Evolutionary conservation across 768 basidiomycete genomes (phyloP).

Genomic region (Pisolithus orientalis): DNA sequence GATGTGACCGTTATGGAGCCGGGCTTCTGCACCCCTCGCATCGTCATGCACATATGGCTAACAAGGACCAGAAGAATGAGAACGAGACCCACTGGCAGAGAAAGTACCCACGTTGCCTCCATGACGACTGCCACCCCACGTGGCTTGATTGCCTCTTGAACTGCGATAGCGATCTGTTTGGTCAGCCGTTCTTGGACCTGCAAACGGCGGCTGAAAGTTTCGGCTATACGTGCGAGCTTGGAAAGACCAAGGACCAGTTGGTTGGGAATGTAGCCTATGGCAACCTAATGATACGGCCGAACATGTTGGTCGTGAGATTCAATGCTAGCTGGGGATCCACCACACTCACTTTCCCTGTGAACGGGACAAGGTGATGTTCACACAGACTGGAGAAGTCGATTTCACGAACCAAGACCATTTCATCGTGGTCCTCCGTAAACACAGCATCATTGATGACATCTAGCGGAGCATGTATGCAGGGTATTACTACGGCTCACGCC

Average conservation of each 20-base stretch:
- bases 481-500: slow-evolving; percentile 2
- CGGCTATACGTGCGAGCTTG: slow-evolving; percentile 94
- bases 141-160: slow-evolving; percentile 96
- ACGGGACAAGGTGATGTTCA: slow-evolving; percentile 98
- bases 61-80: slow-evolving; percentile 7
- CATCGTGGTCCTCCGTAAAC: slow-evolving; percentile 98
- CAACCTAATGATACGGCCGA: slow-evolving; percentile 53
- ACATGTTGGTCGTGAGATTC: slow-evolving; percentile 12
- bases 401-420: slow-evolving; percentile 97
- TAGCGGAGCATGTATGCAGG: slow-evolving; percentile 25
- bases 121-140: slow-evolving; percentile 98
- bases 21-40: slow-evolving; percentile 99
- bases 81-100: slow-evolving; percentile 6
- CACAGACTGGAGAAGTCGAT: slow-evolving; percentile 97
- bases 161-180: slow-evolving; percentile 95
- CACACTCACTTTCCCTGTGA: slow-evolving; percentile 86
- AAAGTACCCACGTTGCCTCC: slow-evolving; percentile 84
- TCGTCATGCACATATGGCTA: slow-evolving; percentile 98
- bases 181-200: slow-evolving; percentile 98
- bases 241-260: slow-evolving; percentile 90
- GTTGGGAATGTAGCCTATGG: slow-evolving; percentile 97
- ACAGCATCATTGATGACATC: slow-evolving; percentile 99
- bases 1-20: slow-evolving; percentile 93
- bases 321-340: neutral
- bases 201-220: slow-evolving; percentile 91